A percentile compares a stretch with the other conserved stretches of the same genome.
phyloP scores from a whole-genome alignment of 768 basidiomycete species.

The Leccinellum albellum region DNA sequence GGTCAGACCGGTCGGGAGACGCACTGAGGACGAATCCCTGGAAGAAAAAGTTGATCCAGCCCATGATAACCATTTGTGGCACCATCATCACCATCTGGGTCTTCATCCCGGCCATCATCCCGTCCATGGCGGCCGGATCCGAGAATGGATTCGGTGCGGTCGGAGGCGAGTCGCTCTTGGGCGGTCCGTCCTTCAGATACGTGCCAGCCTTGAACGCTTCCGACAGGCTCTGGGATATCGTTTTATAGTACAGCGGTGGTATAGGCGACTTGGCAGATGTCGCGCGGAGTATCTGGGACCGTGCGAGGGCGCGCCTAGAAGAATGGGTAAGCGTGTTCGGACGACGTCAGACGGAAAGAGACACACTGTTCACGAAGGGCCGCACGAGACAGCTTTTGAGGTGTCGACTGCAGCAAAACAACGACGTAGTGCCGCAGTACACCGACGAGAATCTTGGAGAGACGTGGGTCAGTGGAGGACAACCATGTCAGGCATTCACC shows the following conservation, averaged over 20 bases:
- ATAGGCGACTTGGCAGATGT: constrained; percentile 80
- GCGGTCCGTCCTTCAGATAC: constrained; percentile 84
- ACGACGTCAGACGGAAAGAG: neutral
- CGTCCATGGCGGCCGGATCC: constrained; percentile 92
- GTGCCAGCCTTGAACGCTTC: constrained; percentile 69
- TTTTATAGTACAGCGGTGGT: constrained; percentile 65
- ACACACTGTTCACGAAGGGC: constrained; percentile 92
- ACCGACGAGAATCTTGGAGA: constrained; percentile 79
- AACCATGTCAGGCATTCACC: constrained; percentile 20
- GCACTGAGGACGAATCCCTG: constrained; percentile 95
- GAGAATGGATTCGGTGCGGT: constrained; percentile 77
- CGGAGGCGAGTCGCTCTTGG: constrained; percentile 55
- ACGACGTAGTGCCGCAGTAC: constrained; percentile 91
- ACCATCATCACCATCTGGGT: constrained; percentile 99
- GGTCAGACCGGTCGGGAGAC: constrained; percentile 32
- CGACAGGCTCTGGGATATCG: constrained; percentile 72
- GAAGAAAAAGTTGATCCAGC: constrained; percentile 99
- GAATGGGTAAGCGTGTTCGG: neutral
- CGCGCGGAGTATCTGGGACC: constrained; percentile 79
- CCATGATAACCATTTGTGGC: constrained; percentile 98
- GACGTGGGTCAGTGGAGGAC: constrained; percentile 1
- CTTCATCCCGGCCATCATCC: constrained; percentile 99
- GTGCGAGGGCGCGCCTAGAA: constrained; percentile 64
- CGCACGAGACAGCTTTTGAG: constrained; percentile 73
- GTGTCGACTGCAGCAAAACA: constrained; percentile 74